Evolutionary conservation across 2,329 filamentous ascomycete species (phyloP), one percentile per base, ranked within the genome.

Genomic region (Pseudogymnoascus sp.): DNA sequence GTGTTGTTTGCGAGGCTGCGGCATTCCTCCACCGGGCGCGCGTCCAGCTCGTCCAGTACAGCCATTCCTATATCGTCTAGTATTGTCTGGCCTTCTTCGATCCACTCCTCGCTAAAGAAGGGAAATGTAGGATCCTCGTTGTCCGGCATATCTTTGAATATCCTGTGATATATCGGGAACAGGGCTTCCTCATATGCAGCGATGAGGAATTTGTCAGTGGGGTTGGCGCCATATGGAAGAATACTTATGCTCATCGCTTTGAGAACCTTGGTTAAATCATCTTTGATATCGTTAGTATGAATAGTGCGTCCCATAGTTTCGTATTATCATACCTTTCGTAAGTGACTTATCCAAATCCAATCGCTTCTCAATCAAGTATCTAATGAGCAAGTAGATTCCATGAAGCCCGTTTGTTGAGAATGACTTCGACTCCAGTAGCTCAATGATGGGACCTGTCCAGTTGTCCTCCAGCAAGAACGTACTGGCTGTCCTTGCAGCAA

Each of bases 401-500:
- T 89, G 86, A 0, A 84, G 69, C 31, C 75, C 73, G 64, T 88
- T 88, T 44, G 78, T 75, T 1, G 74, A 73, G 6, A 70, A 68
- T 0, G 64, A 64, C 1, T 72, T 68, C 5, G 1, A 71, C 66
- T 62, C 62, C 8, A 65, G 44, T 3, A 71, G 60, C 3, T 57
- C 3, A 64, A 64, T 8, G 81, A 70, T 1, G 81, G 69, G 11
- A 64, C 63, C 70, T 0, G 80, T 69, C 81, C 82, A 85, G 24
- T 76, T 72, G 3, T 77, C 72, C 15, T 79, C 76, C 1, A 85
- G 71, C 21, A 86, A 73, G 64, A 87, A 84, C 0, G 84, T 85
- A 68, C 84, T 85, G 10, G 90, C 77, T 0, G 89, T 90, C 13
- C 88, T 81, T 0, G 90, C 89, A 0, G 90, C 88, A 71, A 92